Conservation (phyloP, 1,139 yeast genomes). For the Scheffersomyces illinoinensis region DNA sequence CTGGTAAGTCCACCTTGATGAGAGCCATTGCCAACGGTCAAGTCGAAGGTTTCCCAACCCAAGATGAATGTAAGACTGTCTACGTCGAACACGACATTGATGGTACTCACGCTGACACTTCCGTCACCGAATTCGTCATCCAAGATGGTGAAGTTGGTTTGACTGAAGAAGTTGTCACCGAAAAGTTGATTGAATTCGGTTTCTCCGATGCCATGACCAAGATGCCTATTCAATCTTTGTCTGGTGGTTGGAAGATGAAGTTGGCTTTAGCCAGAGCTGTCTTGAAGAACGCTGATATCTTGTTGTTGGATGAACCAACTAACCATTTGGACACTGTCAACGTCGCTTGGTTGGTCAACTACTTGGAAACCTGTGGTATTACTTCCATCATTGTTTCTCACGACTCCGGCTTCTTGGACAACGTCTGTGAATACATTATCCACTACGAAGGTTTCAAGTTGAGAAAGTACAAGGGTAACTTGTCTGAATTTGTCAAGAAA, state of each 20-base stretch:
- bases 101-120: slow-evolving; percentile 94
- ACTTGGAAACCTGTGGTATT: slow-evolving; percentile 96
- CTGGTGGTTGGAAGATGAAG: slow-evolving; percentile 99
- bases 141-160: slow-evolving; percentile 79
- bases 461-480: slow-evolving; percentile 99
- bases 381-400: slow-evolving; percentile 98
- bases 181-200: slow-evolving; percentile 81
- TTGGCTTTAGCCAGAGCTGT: slow-evolving; percentile 99
- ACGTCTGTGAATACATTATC: slow-evolving; percentile 95
- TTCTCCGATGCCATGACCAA: slow-evolving; percentile 89
- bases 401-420: slow-evolving; percentile 99
- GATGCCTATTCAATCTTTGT: slow-evolving; percentile 93
- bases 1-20: slow-evolving; percentile 99
- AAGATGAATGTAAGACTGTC: slow-evolving; percentile 97
- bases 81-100: slow-evolving; percentile 99
- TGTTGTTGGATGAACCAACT: slow-evolving; percentile 99
- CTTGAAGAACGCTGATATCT: slow-evolving; percentile 96
- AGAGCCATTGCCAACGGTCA: slow-evolving; percentile 99
- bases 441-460: slow-evolving; percentile 99
- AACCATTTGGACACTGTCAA: slow-evolving; percentile 99
- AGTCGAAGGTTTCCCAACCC: slow-evolving; percentile 99
- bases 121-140: slow-evolving; percentile 87
- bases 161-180: slow-evolving; percentile 65
- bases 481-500: slow-evolving; percentile 96
- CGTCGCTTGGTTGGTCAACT: slow-evolving; percentile 99